Evolutionary conservation across 331 rosid species (phyloP).

Genomic region (Saraca asoca): DNA sequence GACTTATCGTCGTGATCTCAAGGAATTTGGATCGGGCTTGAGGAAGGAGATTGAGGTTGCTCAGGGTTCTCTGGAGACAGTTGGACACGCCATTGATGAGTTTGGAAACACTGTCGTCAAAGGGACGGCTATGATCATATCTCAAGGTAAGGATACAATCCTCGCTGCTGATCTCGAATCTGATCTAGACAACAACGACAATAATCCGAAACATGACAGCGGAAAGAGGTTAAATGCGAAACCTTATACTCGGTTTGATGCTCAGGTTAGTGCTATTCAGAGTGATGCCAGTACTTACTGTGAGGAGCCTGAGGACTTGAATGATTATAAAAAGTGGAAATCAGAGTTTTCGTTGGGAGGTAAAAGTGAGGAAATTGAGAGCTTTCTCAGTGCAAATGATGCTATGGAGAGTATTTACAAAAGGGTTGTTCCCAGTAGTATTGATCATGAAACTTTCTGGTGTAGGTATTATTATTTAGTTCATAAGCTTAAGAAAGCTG

Average conservation of each 20-base stretch:
- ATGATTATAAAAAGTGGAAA: constrained; percentile 65
- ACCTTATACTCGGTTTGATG: constrained; percentile 72
- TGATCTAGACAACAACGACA: constrained; percentile 49
- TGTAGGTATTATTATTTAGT: constrained; percentile 76
- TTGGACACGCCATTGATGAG: constrained; percentile 72
- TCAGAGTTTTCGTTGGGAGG: constrained; percentile 57
- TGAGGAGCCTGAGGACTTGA: constrained; percentile 75
- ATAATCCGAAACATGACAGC: constrained; percentile 23
- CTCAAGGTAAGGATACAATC: constrained; percentile 74
- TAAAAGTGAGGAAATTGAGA: constrained; percentile 63
- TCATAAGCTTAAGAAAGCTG: constrained; percentile 69
- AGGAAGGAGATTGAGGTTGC: constrained; percentile 90
- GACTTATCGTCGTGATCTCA: constrained; percentile 86
- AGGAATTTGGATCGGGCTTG: constrained; percentile 80
- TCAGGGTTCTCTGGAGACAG: constrained; percentile 76
- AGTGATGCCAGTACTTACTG: constrained; percentile 65
- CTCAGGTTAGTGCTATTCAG: constrained; percentile 71
- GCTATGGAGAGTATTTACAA: constrained; percentile 54
- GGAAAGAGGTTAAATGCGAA: constrained; percentile 52
- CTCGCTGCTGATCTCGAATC: constrained; percentile 62
- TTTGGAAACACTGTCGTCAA: constrained; percentile 72
- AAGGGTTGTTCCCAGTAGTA: constrained; percentile 55
- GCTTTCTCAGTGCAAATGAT: constrained; percentile 57
- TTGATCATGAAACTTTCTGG: constrained; percentile 77
- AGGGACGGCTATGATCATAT: constrained; percentile 80